Evolutionary conservation across 139 green algal genomes (phyloP), one percentile per base, ranked within the genome.

Genomic region (Auxenochlorella protothecoides): DNA sequence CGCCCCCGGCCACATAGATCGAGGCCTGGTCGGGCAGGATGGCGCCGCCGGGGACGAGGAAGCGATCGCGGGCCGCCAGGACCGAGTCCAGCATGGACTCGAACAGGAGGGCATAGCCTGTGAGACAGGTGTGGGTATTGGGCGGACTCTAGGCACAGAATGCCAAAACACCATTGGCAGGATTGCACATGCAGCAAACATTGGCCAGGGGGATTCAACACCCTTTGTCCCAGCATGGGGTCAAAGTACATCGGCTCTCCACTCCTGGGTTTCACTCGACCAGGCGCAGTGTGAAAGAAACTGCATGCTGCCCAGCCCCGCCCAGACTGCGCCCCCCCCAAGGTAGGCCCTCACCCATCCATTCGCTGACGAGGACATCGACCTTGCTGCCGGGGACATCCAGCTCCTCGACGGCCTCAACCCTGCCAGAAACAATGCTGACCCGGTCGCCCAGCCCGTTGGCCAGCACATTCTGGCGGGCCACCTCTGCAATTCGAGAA

Each of bases 11-110:
- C 16, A 97, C 57, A 55, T 85, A 79, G 13, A 98, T 85, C 65
- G 44, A 70, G 0, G 91, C 91, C 4, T 78, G 53, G 83, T 98
- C 92, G 4, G 94, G 94, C 71, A 99, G 83, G 66, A 99, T 57
- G 3, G 87, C 89, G 16, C 93, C 93, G 5, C 90, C 93, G 0
- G 93, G 90, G 62, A 85, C 89, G 55, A 97, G 79, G 78, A 80
- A 94, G 63, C 73, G 74, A 70, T 87, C 84, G 2, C 89, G 78
- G 5, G 87, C 88, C 54, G 79, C 51, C 7, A 94, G 56, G 63
- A 98, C 91, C 5, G 83, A 89, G 73, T 92, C 83, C 59, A 98
- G 83, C 94, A 99, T 99, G 70, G 81, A 90, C 84, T 99, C 94
- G 81, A 96, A 99, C 57, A 99, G 80, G 73, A 99, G 84, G 4